Evolutionary conservation across 495 filamentous ascomycete species (phyloP).

Genomic region (Podospora bellae-mahoneyi): DNA sequence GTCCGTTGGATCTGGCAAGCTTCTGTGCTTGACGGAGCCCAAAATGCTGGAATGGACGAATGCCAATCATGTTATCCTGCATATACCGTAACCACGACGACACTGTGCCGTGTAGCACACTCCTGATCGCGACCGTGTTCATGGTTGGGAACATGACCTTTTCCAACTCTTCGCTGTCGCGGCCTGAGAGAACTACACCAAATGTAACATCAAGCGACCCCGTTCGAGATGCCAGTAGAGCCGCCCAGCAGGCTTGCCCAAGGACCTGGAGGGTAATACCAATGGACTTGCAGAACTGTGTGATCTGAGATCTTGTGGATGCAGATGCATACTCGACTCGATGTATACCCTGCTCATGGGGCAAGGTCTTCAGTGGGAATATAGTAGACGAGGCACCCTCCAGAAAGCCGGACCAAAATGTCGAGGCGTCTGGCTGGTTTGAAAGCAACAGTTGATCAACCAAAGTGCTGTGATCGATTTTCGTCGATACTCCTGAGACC

Average conservation of each 20-base stretch:
- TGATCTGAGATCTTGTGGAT: conserved; percentile 34
- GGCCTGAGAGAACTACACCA: conserved; percentile 67
- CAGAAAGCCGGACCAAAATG: conserved; percentile 61
- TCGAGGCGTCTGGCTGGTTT: conserved; percentile 36
- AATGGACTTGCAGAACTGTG: conserved; percentile 52
- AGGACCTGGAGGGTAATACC: conserved; percentile 63
- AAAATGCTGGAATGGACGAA: conserved; percentile 59
- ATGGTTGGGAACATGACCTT: conserved; percentile 71
- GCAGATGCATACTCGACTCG: conserved; percentile 48
- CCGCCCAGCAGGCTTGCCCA: conserved; percentile 62
- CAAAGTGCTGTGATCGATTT: conserved; percentile 41
- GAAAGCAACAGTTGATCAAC: conserved; percentile 38
- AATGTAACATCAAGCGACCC: conserved; percentile 63
- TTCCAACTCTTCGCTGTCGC: conserved; percentile 56
- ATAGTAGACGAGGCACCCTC: conserved; percentile 44
- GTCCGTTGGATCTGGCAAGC: conserved; percentile 30
- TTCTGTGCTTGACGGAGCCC: conserved; percentile 61
- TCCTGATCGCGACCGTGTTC: conserved; percentile 68
- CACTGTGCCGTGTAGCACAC: conserved; percentile 59
- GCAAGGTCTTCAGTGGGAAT: conserved; percentile 19
- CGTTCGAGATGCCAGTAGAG: conserved; percentile 55
- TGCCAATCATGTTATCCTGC: conserved; percentile 56
- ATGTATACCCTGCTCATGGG: conserved; percentile 26
- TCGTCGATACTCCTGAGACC: conserved; percentile 33
- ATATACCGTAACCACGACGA: conserved; percentile 61